Evolutionary conservation across 2,329 filamentous ascomycete species (phyloP).

Genomic region (Tolypocladium pustulatum): DNA sequence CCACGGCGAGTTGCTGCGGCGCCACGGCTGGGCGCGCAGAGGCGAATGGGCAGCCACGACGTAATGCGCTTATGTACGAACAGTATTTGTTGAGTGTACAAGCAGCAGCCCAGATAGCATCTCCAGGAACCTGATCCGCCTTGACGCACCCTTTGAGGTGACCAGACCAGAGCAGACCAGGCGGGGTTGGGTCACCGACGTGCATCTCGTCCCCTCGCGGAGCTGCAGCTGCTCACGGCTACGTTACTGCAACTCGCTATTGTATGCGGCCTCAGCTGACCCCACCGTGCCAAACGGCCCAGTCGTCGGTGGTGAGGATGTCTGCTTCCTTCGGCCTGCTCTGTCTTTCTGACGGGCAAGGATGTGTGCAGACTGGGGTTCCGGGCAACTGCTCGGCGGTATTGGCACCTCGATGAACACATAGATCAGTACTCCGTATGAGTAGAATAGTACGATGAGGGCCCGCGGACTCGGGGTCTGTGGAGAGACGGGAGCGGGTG

Average conservation of each 20-base stretch:
- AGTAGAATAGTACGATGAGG: too few species aligned
- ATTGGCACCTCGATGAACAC: background rate
- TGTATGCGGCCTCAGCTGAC: background rate
- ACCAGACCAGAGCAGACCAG: background rate
- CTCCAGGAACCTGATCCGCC: too few species aligned
- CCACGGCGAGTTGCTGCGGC: background rate
- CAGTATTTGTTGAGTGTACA: background rate
- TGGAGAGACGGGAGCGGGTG: background rate
- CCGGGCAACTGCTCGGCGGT: background rate
- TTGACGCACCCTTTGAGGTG: background rate
- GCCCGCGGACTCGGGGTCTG: background rate
- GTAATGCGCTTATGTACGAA: conserved; percentile 15
- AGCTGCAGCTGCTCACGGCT: background rate
- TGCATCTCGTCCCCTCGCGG: background rate
- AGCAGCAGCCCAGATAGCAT: too few species aligned
- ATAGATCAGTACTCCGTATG: too few species aligned
- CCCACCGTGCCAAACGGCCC: background rate
- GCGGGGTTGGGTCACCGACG: background rate
- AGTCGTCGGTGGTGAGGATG: background rate
- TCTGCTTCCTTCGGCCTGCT: too few species aligned
- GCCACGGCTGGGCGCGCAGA: background rate
- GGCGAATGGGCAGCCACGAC: conserved; percentile 14
- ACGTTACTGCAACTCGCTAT: background rate
- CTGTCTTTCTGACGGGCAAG: background rate
- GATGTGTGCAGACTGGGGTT: background rate